A percentile compares a stretch with the other conserved stretches of the same genome.
These are phyloP conservation scores for Entonaema liquescens DNA, from an alignment of 495 filamentous ascomycete species.

Conservation along the genomic window DNA sequence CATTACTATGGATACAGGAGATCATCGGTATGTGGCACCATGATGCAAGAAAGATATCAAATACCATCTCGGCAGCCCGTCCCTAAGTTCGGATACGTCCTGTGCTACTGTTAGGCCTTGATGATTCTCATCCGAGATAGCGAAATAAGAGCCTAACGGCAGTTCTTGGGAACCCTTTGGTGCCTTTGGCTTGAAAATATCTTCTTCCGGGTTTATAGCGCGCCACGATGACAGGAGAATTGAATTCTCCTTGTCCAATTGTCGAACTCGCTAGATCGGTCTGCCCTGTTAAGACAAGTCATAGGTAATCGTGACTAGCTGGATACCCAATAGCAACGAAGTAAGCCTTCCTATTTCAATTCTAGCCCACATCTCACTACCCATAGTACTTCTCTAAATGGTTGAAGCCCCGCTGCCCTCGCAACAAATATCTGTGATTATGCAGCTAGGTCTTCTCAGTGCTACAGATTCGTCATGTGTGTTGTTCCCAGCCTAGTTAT, in stretches of 20 bases:
- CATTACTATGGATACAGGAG: conserved; percentile 7
- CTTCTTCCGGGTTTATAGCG: conserved; percentile 7
- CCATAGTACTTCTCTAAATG: conserved; percentile 7
- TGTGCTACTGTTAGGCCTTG: background rate
- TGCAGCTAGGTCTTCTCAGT: background rate
- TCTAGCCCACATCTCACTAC: background rate
- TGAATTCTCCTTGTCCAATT: conserved; percentile 15
- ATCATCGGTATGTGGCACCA: conserved; percentile 2
- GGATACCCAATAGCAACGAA: conserved; percentile 6
- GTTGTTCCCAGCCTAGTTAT: background rate
- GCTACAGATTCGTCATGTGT: conserved; percentile 6
- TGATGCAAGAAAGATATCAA: background rate
- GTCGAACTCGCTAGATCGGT: background rate
- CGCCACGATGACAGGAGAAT: conserved; percentile 8
- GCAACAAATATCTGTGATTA: conserved; percentile 6
- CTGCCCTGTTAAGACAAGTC: background rate
- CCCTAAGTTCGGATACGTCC: background rate
- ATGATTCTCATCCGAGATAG: background rate
- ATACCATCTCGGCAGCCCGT: background rate
- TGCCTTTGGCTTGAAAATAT: conserved; percentile 5
- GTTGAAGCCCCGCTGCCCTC: conserved; percentile 4
- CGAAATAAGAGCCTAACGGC: conserved; percentile 2
- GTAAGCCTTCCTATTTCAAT: background rate
- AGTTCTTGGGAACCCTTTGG: background rate
- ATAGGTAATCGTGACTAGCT: background rate